Base-by-base conservation (phyloP, 768 basidiomycete species). In the Sistotremastrum niveocremeum region DNA sequence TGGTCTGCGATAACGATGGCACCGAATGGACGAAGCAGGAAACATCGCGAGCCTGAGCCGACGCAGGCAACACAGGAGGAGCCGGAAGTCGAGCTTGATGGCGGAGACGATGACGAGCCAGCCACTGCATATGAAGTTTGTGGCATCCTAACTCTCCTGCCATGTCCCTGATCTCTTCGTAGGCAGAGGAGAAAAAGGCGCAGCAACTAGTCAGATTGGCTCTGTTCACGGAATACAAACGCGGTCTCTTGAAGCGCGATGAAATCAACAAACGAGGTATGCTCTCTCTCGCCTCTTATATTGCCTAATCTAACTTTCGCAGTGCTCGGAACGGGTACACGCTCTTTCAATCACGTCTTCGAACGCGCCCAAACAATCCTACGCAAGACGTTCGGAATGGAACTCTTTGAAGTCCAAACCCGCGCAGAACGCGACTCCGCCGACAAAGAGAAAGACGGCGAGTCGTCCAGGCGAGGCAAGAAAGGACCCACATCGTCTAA, bases 201-300 rank as follows among this genome's bases (percentile, higher is more conserved):
- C 69, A 73, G 42, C 77, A 80, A 43, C 71, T 94, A 33, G 84
- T 84, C 7, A 74, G 89, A 11, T 70, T 88, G 28, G 86, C 88
- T 2, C 66, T 97, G 37, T 93, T 90, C 60, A 70, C 68, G 4
- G 89, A 94, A 58, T 76, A 83, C 46, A 76, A 71, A 56, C 71
- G 86, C 43, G 60, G 65, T 7, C 69, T 77, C 2, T 61, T 95
- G 42, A 73, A 74, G 35, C 70, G 87, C 37, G 84, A 90, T n/a
- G 89, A 94, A 37, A 84, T 93, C 42, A 77, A 71, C 36, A 91
- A 90, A 64, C 85, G 85, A 70, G 77, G 91, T 81, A 10, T 10
- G 49, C 32, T 47, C 29, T 28, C 33, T 37, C 0, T 37, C 29
- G 20, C 32, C 29, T 46, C 10, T 34, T 44, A 45, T 69, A 10